Percentiles rank a stretch among this genome's conserved stretches.
These are phyloP conservation scores for Rehmannia glutinosa DNA, from an alignment of 257 asterid species.

Conservation along the genomic window DNA sequence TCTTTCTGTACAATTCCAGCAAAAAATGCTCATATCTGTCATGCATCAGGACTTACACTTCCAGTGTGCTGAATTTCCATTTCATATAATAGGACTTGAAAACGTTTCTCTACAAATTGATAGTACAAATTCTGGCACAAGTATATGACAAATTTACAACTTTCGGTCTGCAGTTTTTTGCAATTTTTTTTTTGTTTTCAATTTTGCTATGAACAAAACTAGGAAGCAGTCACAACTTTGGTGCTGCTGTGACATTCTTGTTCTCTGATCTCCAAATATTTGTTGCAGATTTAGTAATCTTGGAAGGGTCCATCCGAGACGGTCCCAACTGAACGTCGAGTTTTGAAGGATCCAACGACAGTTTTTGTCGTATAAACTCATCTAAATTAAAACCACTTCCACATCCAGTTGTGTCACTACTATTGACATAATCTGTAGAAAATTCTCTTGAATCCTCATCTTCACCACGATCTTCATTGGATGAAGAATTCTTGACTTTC, in stretches of 20 bases:
- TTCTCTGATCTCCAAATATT: conserved; percentile 25
- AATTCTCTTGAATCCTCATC: conserved; percentile 16
- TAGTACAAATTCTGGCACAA: neutral
- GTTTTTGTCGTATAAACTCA: conserved; percentile 49
- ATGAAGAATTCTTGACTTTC: conserved; percentile 22
- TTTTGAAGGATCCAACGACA: conserved; percentile 65
- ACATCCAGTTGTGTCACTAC: conserved; percentile 13
- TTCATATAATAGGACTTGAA: too few species aligned
- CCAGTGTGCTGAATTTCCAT: too few species aligned
- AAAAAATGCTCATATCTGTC: too few species aligned
- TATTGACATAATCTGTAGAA: conserved; percentile 13
- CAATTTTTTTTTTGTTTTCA: too few species aligned
- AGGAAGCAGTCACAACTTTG: conserved; percentile 3
- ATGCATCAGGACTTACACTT: too few species aligned
- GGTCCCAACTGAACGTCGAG: conserved; percentile 48
- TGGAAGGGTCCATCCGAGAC: conserved; percentile 19
- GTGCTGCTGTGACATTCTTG: conserved; percentile 16
- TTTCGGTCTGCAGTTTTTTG: neutral
- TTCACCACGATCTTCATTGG: neutral
- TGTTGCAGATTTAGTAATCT: conserved; percentile 20
- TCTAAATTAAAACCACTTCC: conserved; percentile 62
- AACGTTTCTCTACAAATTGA: conserved; percentile 1
- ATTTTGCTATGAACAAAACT: neutral
- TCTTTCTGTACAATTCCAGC: too few species aligned
- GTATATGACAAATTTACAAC: conserved; percentile 17